Conservation (phyloP, 140 eudicot species). For the Stevia rebaudiana region DNA sequence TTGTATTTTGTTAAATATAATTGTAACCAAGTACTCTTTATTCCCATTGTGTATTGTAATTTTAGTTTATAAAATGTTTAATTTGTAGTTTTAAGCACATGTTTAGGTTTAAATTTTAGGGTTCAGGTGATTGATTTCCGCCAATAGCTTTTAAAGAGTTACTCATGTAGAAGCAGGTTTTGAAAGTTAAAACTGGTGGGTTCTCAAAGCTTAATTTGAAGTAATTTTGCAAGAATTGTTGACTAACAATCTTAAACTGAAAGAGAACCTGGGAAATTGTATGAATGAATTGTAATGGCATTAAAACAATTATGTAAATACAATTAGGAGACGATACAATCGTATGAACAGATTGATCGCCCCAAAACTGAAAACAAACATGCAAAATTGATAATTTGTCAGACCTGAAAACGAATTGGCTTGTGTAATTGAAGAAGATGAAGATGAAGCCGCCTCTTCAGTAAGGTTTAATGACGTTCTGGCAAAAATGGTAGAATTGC, state of each 20-base stretch:
- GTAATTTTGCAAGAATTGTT: neutral
- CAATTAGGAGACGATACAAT: too few relatives aligned
- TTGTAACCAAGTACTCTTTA: too few relatives aligned
- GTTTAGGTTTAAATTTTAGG: too few relatives aligned
- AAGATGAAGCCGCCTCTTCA: constrained; percentile 15
- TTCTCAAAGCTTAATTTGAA: neutral
- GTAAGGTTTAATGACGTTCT: constrained; percentile 28
- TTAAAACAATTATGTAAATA: too few relatives aligned
- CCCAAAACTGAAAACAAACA: neutral
- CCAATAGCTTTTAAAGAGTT: neutral
- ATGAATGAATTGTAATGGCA: too few relatives aligned
- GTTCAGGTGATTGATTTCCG: too few relatives aligned
- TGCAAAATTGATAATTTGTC: neutral
- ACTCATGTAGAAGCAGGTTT: neutral
- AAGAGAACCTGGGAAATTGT: neutral
- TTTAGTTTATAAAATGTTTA: too few relatives aligned
- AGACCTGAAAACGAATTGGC: constrained; percentile 31
- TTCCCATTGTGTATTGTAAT: too few relatives aligned
- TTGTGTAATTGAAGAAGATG: constrained; percentile 20
- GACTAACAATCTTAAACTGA: neutral
- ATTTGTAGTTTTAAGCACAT: too few relatives aligned
- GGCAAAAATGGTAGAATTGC: constrained; percentile 24
- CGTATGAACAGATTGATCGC: too few relatives aligned
- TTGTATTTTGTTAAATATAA: too few relatives aligned
- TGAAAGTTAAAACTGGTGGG: neutral